Conservation (phyloP, 192 early-diverging fungal genomes). For the Allomyces javanicus region DNA sequence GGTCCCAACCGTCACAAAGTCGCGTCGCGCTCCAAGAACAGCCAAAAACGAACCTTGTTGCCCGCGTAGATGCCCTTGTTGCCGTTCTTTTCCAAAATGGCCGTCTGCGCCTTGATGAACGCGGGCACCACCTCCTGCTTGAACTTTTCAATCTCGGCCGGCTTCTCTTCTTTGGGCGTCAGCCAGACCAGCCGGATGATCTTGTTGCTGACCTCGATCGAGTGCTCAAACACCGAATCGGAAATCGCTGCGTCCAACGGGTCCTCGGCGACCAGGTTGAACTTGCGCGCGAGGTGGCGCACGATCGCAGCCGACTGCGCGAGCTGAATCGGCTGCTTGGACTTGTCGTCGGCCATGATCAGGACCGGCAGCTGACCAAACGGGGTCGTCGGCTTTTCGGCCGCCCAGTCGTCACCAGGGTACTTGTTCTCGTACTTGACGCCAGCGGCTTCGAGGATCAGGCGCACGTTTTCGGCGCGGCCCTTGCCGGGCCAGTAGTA, state of each 20-base stretch:
- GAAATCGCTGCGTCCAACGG: constrained; percentile 11
- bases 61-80: not conserved
- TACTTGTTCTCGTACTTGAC: constrained; percentile 4
- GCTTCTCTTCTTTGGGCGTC: constrained; percentile 6
- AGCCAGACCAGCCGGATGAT: not conserved
- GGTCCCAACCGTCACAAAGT: no score
- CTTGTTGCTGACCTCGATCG: constrained; percentile 4
- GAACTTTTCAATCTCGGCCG: constrained; percentile 5
- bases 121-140: not conserved
- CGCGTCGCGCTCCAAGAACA: no score
- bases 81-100: not conserved
- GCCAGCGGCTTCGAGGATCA: no score
- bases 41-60: not conserved
- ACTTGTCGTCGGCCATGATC: constrained; percentile 14
- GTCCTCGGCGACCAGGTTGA: constrained; percentile 10
- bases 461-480: no score
- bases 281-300: constrained; percentile 21
- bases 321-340: constrained; percentile 11
- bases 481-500: no score
- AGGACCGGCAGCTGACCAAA: constrained; percentile 27
- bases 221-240: constrained; percentile 10
- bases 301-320: constrained; percentile 23
- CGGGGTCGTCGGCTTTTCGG: constrained; percentile 18
- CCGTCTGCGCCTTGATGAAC: not conserved
- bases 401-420: constrained; percentile 14